Conservation (phyloP, 192 early-diverging fungal genomes). For the Coemansia sp. region DNA sequence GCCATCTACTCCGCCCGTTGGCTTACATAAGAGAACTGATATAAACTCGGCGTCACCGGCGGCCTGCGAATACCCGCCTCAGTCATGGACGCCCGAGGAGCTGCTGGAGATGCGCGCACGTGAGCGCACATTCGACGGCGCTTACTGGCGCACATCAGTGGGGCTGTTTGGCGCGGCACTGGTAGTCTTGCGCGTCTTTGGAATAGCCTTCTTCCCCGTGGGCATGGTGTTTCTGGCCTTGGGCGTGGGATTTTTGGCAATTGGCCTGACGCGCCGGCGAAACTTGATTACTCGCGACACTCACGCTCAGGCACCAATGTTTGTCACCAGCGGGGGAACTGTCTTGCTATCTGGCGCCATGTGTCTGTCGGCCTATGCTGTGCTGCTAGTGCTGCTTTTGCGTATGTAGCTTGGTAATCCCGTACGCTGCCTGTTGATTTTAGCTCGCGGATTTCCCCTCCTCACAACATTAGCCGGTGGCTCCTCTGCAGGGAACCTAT, state of each 20-base stretch:
- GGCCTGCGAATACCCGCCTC: neutral
- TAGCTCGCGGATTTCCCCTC: too few relatives aligned
- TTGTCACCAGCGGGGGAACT: constrained; percentile 43
- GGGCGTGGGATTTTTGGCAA: constrained; percentile 48
- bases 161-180: constrained; percentile 52
- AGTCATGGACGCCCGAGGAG: constrained; percentile 49
- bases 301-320: constrained; percentile 36
- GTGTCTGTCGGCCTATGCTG: constrained; percentile 45
- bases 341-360: constrained; percentile 40
- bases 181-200: constrained; percentile 53
- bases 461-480: too few relatives aligned
- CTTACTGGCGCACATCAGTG: constrained; percentile 56
- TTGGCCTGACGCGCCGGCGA: constrained; percentile 42
- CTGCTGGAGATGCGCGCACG: constrained; percentile 55
- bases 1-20: neutral
- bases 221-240: constrained; percentile 54
- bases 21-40: neutral
- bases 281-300: constrained; percentile 31
- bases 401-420: constrained; percentile 17
- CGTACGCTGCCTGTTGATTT: too few relatives aligned
- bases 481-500: too few relatives aligned
- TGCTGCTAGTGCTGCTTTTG: constrained; percentile 40
- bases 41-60: neutral
- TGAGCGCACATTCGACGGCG: constrained; percentile 56
- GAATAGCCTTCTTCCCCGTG: constrained; percentile 44